Evolutionary conservation across 2,329 filamentous ascomycete genomes (phyloP).

Genomic region (Didymella exigua): DNA sequence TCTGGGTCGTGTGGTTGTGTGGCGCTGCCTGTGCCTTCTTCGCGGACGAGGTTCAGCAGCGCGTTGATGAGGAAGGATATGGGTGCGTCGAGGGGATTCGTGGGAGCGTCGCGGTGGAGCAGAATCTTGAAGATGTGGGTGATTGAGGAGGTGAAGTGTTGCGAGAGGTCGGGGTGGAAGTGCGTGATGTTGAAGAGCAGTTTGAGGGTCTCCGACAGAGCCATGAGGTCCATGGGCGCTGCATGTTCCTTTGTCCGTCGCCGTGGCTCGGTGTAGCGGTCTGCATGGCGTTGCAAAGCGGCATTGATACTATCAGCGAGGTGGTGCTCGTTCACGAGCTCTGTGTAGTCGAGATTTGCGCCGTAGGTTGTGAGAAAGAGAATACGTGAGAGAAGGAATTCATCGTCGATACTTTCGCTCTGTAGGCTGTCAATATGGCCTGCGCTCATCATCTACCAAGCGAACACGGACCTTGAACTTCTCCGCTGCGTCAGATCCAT

Average conservation of each 20-base stretch:
- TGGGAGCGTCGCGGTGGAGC: constrained; percentile 61
- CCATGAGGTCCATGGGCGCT: constrained; percentile 75
- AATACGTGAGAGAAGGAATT: constrained; percentile 82
- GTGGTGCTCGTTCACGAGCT: constrained; percentile 68
- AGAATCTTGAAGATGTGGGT: constrained; percentile 74
- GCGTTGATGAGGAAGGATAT: constrained; percentile 77
- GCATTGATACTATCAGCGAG: constrained; percentile 71
- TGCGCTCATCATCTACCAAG: neutral
- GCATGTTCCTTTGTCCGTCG: constrained; percentile 34
- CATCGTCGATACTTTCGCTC: constrained; percentile 77
- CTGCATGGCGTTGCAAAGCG: constrained; percentile 71
- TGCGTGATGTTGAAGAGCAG: constrained; percentile 88
- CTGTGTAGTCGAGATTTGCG: constrained; percentile 69
- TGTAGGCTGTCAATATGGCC: constrained; percentile 30
- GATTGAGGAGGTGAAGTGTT: constrained; percentile 70
- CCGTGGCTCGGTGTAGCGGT: constrained; percentile 51
- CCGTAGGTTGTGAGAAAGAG: constrained; percentile 81
- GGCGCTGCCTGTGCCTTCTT: constrained; percentile 50
- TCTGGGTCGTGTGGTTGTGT: constrained; percentile 49
- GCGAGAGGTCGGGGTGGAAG: constrained; percentile 66
- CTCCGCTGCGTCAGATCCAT: constrained; percentile 69
- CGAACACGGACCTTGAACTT: constrained; percentile 62
- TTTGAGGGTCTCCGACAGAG: constrained; percentile 82
- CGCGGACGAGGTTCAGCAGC: constrained; percentile 77
- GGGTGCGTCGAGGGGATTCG: constrained; percentile 74